These are phyloP conservation scores for Sugiyamaella americana DNA, from an alignment of 805 yeast genomes.

Conservation along the genomic window DNA sequence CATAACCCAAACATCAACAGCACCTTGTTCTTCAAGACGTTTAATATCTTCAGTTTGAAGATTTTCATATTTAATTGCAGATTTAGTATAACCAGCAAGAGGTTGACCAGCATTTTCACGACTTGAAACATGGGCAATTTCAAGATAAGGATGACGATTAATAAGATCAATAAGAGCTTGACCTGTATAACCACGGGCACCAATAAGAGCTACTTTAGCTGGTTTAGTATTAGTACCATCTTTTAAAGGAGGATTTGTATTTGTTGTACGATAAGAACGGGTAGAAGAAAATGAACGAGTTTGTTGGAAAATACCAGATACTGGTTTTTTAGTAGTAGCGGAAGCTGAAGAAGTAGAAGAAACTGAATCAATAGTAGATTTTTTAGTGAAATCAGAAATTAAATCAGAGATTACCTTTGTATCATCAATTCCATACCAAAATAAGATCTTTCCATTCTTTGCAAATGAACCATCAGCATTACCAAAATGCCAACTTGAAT, in stretches of 20 bases:
- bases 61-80: slow-evolving; percentile 73
- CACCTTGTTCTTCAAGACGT: slow-evolving; percentile 64
- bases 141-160: slow-evolving; percentile 81
- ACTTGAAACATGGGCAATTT: slow-evolving; percentile 88
- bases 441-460: slow-evolving; percentile 80
- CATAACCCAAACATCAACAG: slow-evolving; percentile 97
- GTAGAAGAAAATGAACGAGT: slow-evolving; percentile 25
- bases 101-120: slow-evolving; percentile 88
- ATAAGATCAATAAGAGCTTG: slow-evolving; percentile 84
- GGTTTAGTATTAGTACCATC: slow-evolving; percentile 55
- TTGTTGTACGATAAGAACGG: slow-evolving; percentile 26
- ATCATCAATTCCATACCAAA: slow-evolving; percentile 86
- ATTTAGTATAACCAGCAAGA: slow-evolving; percentile 80
- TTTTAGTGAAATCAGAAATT: slow-evolving; percentile 46
- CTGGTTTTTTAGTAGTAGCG: slow-evolving; percentile 13
- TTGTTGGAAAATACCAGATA: slow-evolving; percentile 20
- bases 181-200: slow-evolving; percentile 98
- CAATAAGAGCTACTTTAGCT: slow-evolving; percentile 84
- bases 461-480: slow-evolving; percentile 92
- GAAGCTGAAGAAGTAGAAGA: slow-evolving; percentile 12
- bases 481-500: slow-evolving; percentile 84
- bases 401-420: slow-evolving; percentile 56
- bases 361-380: slow-evolving; percentile 5
- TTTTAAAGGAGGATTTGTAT: slow-evolving; percentile 68
- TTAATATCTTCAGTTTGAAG: slow-evolving; percentile 82